Conservation (phyloP, 345 rosid species). For the Eucalyptus microcorys region DNA sequence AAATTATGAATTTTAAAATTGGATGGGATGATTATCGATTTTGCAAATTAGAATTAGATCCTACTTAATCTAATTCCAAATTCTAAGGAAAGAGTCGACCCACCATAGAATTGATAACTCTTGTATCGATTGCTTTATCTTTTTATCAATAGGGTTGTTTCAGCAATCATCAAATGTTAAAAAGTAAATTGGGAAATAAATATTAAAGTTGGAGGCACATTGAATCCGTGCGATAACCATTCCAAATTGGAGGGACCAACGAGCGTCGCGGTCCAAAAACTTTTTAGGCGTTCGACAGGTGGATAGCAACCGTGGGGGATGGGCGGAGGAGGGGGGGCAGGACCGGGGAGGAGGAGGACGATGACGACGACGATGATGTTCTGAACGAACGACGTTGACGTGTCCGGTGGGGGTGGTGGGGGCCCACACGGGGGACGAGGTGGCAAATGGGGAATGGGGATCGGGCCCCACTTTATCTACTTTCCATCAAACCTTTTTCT, state of each 20-base stretch:
- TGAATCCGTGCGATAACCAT: not conserved
- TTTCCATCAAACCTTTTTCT: not conserved
- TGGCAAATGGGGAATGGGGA: not conserved
- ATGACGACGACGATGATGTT: not conserved
- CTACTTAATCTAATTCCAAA: rapidly evolving
- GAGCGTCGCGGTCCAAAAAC: not conserved
- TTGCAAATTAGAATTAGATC: rapidly evolving
- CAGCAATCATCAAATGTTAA: not conserved
- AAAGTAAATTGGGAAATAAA: not conserved
- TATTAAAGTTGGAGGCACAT: not conserved
- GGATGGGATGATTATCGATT: no score
- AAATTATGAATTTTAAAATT: no score
- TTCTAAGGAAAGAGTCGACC: no score
- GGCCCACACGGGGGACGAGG: not conserved
- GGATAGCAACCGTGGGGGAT: not conserved
- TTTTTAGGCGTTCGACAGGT: not conserved
- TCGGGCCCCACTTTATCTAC: not conserved
- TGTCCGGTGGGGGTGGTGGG: not conserved
- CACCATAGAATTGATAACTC: not conserved
- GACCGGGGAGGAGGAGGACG: not conserved
- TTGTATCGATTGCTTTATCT: no score
- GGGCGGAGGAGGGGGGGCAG: not conserved
- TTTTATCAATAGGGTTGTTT: no score
- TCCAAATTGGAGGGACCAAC: not conserved
- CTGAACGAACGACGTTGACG: not conserved